Evolutionary conservation across 768 basidiomycete species (phyloP).

Genomic region (Mycena indigotica): DNA sequence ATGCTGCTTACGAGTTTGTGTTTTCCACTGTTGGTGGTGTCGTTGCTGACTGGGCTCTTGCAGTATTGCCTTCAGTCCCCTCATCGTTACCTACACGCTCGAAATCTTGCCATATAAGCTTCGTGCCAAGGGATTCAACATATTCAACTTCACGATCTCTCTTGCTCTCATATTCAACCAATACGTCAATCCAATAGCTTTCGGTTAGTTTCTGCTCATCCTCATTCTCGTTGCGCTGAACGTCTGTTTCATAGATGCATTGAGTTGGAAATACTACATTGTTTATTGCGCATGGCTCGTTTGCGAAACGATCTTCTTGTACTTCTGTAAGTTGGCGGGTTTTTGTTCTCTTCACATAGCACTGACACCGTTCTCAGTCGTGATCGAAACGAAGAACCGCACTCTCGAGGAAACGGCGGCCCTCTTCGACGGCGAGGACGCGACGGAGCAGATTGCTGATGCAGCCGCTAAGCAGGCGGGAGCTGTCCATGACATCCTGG

Average conservation of each 20-base stretch:
- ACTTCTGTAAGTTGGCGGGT: constrained; percentile 8
- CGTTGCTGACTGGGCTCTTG: no score
- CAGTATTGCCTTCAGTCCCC: constrained; percentile 59
- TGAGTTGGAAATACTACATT: constrained; percentile 33
- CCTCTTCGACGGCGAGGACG: constrained; percentile 56
- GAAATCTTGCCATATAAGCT: constrained; percentile 68
- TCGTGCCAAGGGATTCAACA: constrained; percentile 61
- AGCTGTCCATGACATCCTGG: no score
- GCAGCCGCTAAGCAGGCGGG: neutral
- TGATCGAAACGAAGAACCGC: constrained; percentile 51
- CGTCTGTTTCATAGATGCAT: constrained; percentile 23
- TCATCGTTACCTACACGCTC: constrained; percentile 57
- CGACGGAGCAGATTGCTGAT: constrained; percentile 23
- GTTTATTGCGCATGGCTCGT: constrained; percentile 50
- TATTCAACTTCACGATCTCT: constrained; percentile 52
- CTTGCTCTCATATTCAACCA: constrained; percentile 30
- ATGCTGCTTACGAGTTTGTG: constrained; percentile 49
- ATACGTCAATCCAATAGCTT: constrained; percentile 61
- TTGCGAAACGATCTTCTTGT: constrained; percentile 45
- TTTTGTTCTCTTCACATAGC: neutral
- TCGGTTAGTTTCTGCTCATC: constrained; percentile 27
- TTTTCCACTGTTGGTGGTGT: neutral
- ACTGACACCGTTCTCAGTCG: constrained; percentile 31
- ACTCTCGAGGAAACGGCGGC: constrained; percentile 59
- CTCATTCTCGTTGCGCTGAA: neutral